These are phyloP conservation scores for Ustilago cynodontis DNA, from an alignment of 1,284 basidiomycete species.

Conservation along the genomic window DNA sequence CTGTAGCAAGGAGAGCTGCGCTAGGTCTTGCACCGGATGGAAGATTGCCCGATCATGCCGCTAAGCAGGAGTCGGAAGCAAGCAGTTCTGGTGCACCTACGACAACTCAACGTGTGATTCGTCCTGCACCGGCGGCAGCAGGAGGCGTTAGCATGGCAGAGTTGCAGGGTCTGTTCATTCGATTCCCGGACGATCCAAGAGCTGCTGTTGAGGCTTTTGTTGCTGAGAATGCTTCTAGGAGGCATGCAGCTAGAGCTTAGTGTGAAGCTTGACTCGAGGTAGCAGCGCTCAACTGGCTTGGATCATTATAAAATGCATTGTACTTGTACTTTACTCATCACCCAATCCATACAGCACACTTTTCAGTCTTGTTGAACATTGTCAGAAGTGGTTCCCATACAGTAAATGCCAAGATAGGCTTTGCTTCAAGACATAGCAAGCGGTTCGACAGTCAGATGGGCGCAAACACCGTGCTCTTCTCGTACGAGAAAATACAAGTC, in stretches of 20 bases:
- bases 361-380: not conserved
- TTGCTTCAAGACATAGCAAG: not conserved
- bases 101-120: conserved; percentile 15
- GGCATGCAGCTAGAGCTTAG: conserved; percentile 11
- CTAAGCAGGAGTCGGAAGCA: not conserved
- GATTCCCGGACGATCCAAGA: conserved; percentile 62
- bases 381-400: not conserved
- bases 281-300: not conserved
- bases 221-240: conserved; percentile 20
- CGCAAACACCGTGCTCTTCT: not conserved
- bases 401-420: not conserved
- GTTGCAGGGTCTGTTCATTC: conserved; percentile 69
- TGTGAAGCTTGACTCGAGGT: not conserved
- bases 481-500: not conserved
- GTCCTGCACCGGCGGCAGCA: conserved; percentile 52
- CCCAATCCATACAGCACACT: not conserved
- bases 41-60: conserved; percentile 1
- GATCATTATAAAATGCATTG: conserved; percentile 8
- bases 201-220: conserved; percentile 60
- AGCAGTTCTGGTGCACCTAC: not conserved
- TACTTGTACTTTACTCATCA: conserved; percentile 6
- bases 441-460: not conserved
- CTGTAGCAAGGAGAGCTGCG: conserved; percentile 27
- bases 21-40: conserved; percentile 50
- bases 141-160: conserved; percentile 70